Evolutionary conservation across 108 stramenopile species (phyloP).

Genomic region (Aurantiochytrium sp.): DNA sequence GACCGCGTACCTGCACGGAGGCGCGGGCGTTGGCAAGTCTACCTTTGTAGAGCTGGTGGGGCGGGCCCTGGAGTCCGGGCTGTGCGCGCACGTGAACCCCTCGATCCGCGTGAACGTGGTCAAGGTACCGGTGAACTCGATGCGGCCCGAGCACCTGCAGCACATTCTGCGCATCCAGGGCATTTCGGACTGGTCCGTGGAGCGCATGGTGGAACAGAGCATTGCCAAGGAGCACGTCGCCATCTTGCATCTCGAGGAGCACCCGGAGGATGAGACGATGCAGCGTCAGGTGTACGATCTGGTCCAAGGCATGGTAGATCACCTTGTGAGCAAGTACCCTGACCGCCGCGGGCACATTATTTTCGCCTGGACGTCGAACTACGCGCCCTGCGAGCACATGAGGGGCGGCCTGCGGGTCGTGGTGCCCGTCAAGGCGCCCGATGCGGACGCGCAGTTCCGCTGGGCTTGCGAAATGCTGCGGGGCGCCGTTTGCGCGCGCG

Average conservation of each 20-base stretch:
- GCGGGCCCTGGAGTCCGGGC: background rate
- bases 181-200: constrained; percentile 16
- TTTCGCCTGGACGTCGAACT: background rate
- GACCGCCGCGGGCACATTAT: background rate
- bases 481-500: background rate
- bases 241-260: background rate
- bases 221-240: constrained; percentile 17
- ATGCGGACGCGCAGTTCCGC: background rate
- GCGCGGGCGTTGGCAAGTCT: background rate
- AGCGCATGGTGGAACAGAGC: constrained; percentile 25
- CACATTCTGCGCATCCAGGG: constrained; percentile 19
- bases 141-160: background rate
- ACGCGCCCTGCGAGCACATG: background rate
- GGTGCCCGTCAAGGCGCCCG: background rate
- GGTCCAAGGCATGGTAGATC: background rate
- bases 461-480: constrained; percentile 4
- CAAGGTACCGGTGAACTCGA: constrained; percentile 5
- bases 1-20: background rate
- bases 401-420: background rate
- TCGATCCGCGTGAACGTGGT: background rate
- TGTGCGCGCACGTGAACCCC: background rate
- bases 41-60: background rate
- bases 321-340: background rate
- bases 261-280: background rate
- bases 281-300: background rate